phyloP scores from a whole-genome alignment of 352 stramenopile genomes.

The Pythium aquatile region DNA sequence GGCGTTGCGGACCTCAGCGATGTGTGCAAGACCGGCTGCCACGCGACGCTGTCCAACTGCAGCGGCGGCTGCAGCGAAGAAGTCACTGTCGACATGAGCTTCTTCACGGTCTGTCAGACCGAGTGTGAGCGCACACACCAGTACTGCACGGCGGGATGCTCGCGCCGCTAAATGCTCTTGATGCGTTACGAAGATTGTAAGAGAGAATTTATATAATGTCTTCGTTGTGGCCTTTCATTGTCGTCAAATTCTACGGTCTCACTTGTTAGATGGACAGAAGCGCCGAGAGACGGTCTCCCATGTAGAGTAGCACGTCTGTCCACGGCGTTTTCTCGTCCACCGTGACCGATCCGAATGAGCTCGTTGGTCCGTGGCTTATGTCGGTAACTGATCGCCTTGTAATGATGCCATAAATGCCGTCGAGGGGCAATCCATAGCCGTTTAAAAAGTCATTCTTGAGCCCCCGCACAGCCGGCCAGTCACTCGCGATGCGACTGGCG shows the following conservation, averaged over 20 bases:
- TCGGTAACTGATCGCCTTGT: background rate
- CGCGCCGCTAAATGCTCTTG: background rate
- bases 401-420: slow-evolving; percentile 9
- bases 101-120: slow-evolving; percentile 27
- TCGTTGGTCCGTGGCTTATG: background rate
- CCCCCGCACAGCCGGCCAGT: slow-evolving; percentile 8
- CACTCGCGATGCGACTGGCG: background rate
- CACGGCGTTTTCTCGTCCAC: slow-evolving; percentile 5
- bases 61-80: slow-evolving; percentile 10
- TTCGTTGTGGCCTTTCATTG: too few species aligned
- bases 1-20: background rate
- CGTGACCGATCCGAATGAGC: background rate
- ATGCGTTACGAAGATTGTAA: too few species aligned
- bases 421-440: slow-evolving; percentile 10
- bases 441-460: slow-evolving; percentile 12
- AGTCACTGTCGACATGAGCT: slow-evolving; percentile 17
- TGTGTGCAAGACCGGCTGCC: slow-evolving; percentile 20
- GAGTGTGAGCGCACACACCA: slow-evolving; percentile 27
- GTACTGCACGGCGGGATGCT: slow-evolving; percentile 32
- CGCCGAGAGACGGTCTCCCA: slow-evolving; percentile 7
- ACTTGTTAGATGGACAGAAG: slow-evolving; percentile 6
- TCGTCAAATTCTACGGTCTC: background rate
- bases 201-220: too few species aligned
- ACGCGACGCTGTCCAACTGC: slow-evolving; percentile 6
- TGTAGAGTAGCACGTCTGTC: slow-evolving; percentile 6